phyloP scores from a whole-genome alignment of 106 monocot genomes.

The Ottelia alismoides region DNA sequence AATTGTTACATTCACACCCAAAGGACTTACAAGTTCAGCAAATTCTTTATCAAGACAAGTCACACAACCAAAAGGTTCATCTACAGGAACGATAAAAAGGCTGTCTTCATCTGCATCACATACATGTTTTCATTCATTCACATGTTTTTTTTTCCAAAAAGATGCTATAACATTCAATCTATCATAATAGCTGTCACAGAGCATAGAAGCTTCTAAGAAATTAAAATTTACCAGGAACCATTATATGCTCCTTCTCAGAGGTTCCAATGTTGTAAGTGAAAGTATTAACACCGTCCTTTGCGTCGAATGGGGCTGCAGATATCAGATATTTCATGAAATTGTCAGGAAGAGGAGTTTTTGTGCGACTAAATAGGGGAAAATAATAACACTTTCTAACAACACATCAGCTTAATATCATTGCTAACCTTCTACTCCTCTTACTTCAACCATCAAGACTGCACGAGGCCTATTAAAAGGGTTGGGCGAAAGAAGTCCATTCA shows the following conservation, averaged over 20 bases:
- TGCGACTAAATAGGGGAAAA: not conserved
- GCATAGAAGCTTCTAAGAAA: no score
- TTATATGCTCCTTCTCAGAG: no score
- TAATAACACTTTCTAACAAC: not conserved
- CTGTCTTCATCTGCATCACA: constrained; percentile 52
- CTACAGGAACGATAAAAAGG: constrained; percentile 39
- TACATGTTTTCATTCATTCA: no score
- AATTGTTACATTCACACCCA: not conserved
- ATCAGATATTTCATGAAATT: constrained; percentile 2
- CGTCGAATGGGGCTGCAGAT: not conserved
- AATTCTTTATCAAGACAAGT: constrained; percentile 53
- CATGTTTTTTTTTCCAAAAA: no score
- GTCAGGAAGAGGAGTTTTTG: not conserved
- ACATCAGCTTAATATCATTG: not conserved
- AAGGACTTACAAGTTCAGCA: constrained; percentile 45
- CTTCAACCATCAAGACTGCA: constrained; percentile 64
- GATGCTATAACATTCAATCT: no score
- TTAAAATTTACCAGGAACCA: no score
- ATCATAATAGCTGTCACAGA: no score
- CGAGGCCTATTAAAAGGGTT: constrained; percentile 71
- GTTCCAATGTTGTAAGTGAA: no score
- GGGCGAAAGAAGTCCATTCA: constrained; percentile 57
- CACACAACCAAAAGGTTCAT: constrained; percentile 41
- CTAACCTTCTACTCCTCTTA: constrained; percentile 48
- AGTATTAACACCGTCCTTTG: no score